Evolutionary conservation across 176 grass and related monocot species (phyloP).

Genomic region (Panicum miliaceum): DNA sequence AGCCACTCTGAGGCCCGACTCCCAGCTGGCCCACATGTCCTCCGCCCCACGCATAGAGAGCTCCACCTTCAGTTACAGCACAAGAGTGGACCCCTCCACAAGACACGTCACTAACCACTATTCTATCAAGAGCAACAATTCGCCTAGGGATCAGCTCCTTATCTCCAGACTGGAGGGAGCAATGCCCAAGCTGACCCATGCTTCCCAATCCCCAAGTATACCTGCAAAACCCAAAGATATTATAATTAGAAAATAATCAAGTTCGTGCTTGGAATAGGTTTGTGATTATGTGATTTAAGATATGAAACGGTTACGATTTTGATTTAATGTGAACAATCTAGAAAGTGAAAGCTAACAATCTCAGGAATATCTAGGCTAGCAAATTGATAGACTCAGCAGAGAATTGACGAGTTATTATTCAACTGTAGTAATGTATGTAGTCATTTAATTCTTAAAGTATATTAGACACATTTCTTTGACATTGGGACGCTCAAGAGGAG

Average conservation of each 20-base stretch:
- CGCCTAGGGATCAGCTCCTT: slow-evolving; percentile 85
- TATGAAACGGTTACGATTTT: slow-evolving; percentile 4
- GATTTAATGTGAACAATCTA: slow-evolving; percentile 12
- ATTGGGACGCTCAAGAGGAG: slow-evolving; percentile 4
- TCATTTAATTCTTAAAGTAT: slow-evolving; percentile 1
- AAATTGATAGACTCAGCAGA: slow-evolving; percentile 19
- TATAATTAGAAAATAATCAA: slow-evolving; percentile 15
- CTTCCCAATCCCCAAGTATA: slow-evolving; percentile 96
- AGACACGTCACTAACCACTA: slow-evolving; percentile 60
- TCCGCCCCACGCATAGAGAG: slow-evolving; percentile 83
- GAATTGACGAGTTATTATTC: slow-evolving; percentile 17
- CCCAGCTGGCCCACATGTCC: slow-evolving; percentile 83
- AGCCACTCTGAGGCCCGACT: slow-evolving; percentile 58
- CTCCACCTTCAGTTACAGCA: slow-evolving; percentile 77
- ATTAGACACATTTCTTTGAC: neutral
- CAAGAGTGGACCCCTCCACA: slow-evolving; percentile 93
- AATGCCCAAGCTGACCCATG: slow-evolving; percentile 95
- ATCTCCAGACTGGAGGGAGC: slow-evolving; percentile 79
- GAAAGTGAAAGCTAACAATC: slow-evolving; percentile 30
- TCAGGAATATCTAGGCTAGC: slow-evolving; percentile 4
- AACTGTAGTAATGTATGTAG: neutral
- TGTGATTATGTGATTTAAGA: neutral
- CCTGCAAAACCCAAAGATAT: slow-evolving; percentile 56
- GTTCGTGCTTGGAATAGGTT: neutral
- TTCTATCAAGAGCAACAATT: slow-evolving; percentile 80